Evolutionary conservation across 1,139 yeast genomes (phyloP), one percentile per base, ranked within the genome.

Genomic region (Debaryomycetaceae sp.): DNA sequence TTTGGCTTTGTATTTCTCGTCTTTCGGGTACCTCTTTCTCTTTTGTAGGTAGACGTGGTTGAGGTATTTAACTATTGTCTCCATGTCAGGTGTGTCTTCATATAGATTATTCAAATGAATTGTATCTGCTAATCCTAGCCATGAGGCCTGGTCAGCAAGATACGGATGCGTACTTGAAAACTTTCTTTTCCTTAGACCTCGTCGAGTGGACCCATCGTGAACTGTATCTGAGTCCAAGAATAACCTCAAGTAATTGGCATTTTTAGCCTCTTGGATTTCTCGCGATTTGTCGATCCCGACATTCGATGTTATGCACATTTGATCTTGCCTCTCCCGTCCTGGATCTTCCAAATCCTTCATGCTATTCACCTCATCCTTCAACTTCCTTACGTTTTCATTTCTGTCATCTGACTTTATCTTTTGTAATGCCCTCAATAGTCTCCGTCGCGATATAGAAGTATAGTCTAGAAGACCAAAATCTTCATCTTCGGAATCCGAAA

Each of bases 131-230:
- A 75, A 57, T 1, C 75, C 78, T 40, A 75, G 58, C 60, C 73
- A 74, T 47, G 71, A 75, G 3, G 76, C 77, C 48, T 72, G 76
- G 49, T 75, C 80, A 3, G 77, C 74, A 22, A 75, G 51, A 49
- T 75, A 75, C 0, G 80, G 80, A 53, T 73, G 77, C 2, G 76
- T 65, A 53, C 75, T 69, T 2, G 78, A 68, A 50, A 75, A 75
- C 40, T 70, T 74, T 24, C 80, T 56, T 51, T 72, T 71, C 6
- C 80, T 57, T 20, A 75, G 56, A 6, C 75, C 72, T 44, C 78
- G 51, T 41, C 69, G 48, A 2, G 57, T 47, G 5, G 49, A 24
- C 24, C 22, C 36, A 13, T 40, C 31, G 8, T 34, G 11, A 8
- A 27, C 31, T 2, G 2, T 24, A 4, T 38, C 24, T n/a, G 38